Conservation (phyloP, 257 asterid genomes). For the Nicotiana tomentosiformis region DNA sequence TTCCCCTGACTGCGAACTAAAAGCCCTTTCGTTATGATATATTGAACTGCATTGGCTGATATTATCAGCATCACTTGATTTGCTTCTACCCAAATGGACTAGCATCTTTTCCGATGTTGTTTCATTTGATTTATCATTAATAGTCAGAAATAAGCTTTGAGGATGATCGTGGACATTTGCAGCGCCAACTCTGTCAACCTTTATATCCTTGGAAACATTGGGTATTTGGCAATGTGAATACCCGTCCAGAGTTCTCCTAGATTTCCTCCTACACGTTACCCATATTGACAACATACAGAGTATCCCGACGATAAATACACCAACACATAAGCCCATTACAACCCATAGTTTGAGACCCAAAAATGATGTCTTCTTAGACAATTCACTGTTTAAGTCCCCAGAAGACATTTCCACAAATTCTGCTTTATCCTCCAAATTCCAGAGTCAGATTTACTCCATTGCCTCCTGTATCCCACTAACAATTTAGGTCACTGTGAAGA, state of each 20-base stretch:
- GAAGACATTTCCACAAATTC: conserved; percentile 48
- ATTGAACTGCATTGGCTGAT: conserved; percentile 79
- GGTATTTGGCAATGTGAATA: conserved; percentile 62
- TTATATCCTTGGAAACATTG: conserved; percentile 69
- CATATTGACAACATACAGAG: conserved; percentile 72
- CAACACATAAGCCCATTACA: conserved; percentile 66
- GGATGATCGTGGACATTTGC: conserved; percentile 35
- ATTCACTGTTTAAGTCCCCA: conserved; percentile 39
- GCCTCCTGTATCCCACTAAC: conserved; percentile 45
- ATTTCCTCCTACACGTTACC: conserved; percentile 57
- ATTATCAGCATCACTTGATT: conserved; percentile 74
- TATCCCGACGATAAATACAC: conserved; percentile 63
- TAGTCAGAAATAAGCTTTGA: conserved; percentile 39
- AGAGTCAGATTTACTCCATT: conserved; percentile 29
- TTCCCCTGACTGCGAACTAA: conserved; percentile 91
- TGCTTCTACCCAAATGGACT: conserved; percentile 65
- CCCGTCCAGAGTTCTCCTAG: conserved; percentile 48
- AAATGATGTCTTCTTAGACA: conserved; percentile 54
- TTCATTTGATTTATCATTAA: conserved; percentile 60
- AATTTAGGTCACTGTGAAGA: conserved; percentile 13
- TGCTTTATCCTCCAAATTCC: conserved; percentile 13
- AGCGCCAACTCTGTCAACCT: conserved; percentile 59
- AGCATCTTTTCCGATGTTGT: conserved; percentile 59
- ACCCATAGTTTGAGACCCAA: conserved; percentile 83
- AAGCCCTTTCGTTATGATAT: conserved; percentile 54